phyloP scores from a whole-genome alignment of 2,329 filamentous ascomycete genomes.

The Penicillium sp. region DNA sequence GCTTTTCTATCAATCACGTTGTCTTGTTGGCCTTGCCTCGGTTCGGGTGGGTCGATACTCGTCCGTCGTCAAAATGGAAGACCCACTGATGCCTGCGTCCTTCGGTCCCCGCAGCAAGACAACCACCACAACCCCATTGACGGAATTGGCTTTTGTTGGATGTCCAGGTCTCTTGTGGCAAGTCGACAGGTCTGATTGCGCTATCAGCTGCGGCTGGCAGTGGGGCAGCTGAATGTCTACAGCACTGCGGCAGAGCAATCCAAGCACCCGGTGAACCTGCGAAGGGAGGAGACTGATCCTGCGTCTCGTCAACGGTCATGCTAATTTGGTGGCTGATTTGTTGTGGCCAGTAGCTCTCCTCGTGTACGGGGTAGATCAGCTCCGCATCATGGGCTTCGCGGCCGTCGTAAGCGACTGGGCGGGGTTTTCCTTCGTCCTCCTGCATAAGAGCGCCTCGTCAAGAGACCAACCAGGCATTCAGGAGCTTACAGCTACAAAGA shows the following conservation, averaged over 20 bases:
- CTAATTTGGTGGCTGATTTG: background rate
- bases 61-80: background rate
- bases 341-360: too few relatives aligned
- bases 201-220: background rate
- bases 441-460: too few relatives aligned
- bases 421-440: too few relatives aligned
- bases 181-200: background rate
- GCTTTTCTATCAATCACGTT: background rate
- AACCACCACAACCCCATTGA: background rate
- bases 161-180: background rate
- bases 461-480: too few relatives aligned
- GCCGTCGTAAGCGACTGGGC: too few relatives aligned
- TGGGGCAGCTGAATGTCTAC: background rate
- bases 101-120: background rate
- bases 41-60: background rate
- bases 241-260: background rate
- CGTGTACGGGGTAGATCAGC: too few relatives aligned
- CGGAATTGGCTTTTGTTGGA: background rate
- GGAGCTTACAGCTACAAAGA: too few relatives aligned
- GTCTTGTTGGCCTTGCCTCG: background rate
- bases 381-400: too few relatives aligned
- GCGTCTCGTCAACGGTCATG: too few relatives aligned
- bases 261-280: background rate
- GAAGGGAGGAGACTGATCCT: background rate
- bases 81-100: background rate